Evolutionary conservation across 2,329 filamentous ascomycete genomes (phyloP).

Genomic region (Sarocladium oryzae): DNA sequence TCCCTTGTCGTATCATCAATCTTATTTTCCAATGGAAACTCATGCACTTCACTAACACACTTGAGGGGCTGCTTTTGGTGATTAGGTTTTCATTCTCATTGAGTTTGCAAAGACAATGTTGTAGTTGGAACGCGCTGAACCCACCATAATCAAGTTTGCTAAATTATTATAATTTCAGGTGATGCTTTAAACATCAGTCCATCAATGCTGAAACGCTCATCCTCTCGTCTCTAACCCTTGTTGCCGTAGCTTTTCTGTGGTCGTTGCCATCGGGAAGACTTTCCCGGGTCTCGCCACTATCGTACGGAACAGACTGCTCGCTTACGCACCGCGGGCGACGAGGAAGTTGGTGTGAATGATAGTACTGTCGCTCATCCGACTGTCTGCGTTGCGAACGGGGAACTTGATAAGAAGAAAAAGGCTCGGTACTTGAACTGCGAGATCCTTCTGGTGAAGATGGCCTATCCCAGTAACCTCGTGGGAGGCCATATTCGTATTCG

Average conservation of each 20-base stretch:
- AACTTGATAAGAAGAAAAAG: neutral
- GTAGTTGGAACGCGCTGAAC: neutral
- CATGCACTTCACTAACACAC: too few species aligned
- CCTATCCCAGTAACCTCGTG: neutral
- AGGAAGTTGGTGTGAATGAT: conserved; percentile 4
- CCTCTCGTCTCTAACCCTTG: neutral
- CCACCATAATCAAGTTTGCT: neutral
- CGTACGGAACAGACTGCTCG: neutral
- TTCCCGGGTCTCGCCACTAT: neutral
- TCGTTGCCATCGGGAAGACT: too few species aligned
- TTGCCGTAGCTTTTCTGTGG: neutral
- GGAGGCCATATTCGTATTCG: neutral
- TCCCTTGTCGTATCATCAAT: too few species aligned
- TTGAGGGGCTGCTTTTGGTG: too few species aligned
- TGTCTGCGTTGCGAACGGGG: neutral
- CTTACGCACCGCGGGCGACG: neutral
- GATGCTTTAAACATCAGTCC: too few species aligned
- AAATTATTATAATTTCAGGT: neutral
- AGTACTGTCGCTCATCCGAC: neutral
- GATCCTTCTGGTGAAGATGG: neutral
- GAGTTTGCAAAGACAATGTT: neutral
- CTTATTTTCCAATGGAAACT: too few species aligned
- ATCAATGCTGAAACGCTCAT: neutral
- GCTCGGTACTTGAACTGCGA: neutral
- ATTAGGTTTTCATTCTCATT: neutral